Evolutionary conservation across 495 filamentous ascomycete genomes (phyloP), one percentile per base, ranked within the genome.

Genomic region (Cenococcum geophilum): DNA sequence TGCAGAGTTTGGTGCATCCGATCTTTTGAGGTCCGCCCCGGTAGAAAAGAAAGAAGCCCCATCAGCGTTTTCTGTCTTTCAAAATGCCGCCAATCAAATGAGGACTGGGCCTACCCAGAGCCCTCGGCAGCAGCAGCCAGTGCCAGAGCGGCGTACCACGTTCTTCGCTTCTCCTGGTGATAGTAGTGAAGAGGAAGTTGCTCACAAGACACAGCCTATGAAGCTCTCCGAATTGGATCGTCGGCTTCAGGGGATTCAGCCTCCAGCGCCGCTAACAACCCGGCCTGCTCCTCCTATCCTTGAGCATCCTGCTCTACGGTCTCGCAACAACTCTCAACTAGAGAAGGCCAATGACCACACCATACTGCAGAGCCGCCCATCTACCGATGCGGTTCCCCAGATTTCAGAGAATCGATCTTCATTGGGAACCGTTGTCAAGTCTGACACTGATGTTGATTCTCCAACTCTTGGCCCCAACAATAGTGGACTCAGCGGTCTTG

Each of bases 401-500:
- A 20, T 52, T 23, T 16, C 43, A 36, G 60, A 60, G 8, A 36
- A 47, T 0, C 37, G 32, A n/a, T 37, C 53, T 21, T 55, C 3
- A 48, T 58, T 37, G 58, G 50, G 43, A 70, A 73, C 50, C 67
- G 63, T 48, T 66, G 68, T 53, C 16, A 60, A 62, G 11, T 10
- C 56, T 8, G 56, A 59, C 27, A 32, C 62, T 1, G 65, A 65
- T n/a, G 14, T 72, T 16, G 89, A 97, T 68, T 96, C 92, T 0
- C 91, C 92, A 1, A 95, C 89, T 11, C 74, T 96, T 3, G 87
- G 87, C 10, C 83, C 89, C 16, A 62, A 72, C 11, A 78, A 78
- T 0, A 74, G 83, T 54, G 89, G 88, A 12, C 78, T 97, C 20
- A 91, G 85, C 68, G 88, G 88, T 20, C 80, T 97, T 72, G 85